Evolutionary conservation across 768 basidiomycete genomes (phyloP), one percentile per base, ranked within the genome.

Genomic region (Phanerochaete sordida): DNA sequence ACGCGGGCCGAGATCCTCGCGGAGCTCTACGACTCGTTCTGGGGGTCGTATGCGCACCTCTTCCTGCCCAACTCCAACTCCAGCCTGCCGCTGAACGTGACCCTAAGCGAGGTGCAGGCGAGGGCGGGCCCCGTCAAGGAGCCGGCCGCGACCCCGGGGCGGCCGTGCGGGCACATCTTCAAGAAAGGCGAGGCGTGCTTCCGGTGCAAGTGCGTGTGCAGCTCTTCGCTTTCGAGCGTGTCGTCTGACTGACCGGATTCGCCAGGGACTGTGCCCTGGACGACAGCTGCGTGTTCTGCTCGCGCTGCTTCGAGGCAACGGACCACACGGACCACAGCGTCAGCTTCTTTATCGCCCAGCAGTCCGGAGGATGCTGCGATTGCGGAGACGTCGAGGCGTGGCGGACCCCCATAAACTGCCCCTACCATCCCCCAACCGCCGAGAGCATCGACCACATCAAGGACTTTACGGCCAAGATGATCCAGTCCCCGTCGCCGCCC

Each of bases 321-420:
- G 81, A 89, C 58, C 96, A 98, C 70, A 75, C 77, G 23, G 86
- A 85, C 47, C 96, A 98, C 76, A 96, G 93, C 64, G 86, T 98
- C 66, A 89, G 90, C 60, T 95, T 98, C 77, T 93, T 92, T 73
- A 90, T 96, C 65, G 88, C 91, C 8, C 91, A 92, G 59, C 94
- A 97, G 65, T 88, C 91, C 0, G 91, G 94, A 7, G 91, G 94
- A 4, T 95, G 92, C 65, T 99, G 97, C 69, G 95, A 98, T 73
- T 98, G 96, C 66, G 94, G 94, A 16, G 95, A 98, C 68, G 78
- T 82, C 24, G 90, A 96, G 68, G 92, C 93, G 1, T 98, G 95
- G 94, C 81, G 86, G 33, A 67, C 70, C 5, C 76, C 83, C 5
- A 80, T 91, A 16, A 72, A 77, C 13, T 95, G 93, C 70, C 85